These are phyloP conservation scores for Saccharomycopsis crataegensis DNA, from an alignment of 1,139 yeast species.

Conservation along the genomic window DNA sequence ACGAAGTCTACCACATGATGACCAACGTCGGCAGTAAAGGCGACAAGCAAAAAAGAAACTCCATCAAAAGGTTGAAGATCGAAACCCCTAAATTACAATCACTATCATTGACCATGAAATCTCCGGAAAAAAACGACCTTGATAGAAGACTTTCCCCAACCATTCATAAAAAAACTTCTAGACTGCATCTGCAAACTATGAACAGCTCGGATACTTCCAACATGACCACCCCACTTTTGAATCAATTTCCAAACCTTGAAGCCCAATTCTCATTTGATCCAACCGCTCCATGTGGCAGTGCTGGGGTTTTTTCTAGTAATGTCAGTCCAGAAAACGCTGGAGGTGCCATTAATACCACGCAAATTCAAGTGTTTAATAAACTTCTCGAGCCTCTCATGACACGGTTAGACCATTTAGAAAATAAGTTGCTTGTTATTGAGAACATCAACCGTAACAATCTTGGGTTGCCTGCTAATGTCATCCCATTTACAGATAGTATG, in stretches of 20 bases:
- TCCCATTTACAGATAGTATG: slow-evolving; percentile 14
- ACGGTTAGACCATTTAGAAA: slow-evolving; percentile 12
- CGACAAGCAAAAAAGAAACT: slow-evolving; percentile 13
- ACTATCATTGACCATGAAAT: background rate
- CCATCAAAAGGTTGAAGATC: slow-evolving; percentile 12
- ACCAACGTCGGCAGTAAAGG: slow-evolving; percentile 2
- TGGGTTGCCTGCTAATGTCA: slow-evolving; percentile 18
- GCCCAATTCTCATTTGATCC: slow-evolving; percentile 5
- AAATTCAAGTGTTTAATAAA: slow-evolving; percentile 7
- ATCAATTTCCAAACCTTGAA: background rate
- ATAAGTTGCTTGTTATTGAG: slow-evolving; percentile 14
- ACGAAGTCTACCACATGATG: slow-evolving; percentile 15
- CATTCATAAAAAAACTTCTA: background rate
- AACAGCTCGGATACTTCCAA: background rate
- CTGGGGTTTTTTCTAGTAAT: background rate
- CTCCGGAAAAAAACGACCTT: slow-evolving; percentile 8
- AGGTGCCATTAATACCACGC: background rate
- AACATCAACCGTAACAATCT: slow-evolving; percentile 17
- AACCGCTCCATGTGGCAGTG: background rate
- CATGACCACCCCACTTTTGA: slow-evolving; percentile 2
- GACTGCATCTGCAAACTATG: background rate
- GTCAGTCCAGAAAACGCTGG: background rate
- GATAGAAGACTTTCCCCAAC: background rate
- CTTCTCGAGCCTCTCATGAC: slow-evolving; percentile 10
- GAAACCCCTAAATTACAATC: slow-evolving; percentile 14